A percentile compares a stretch with the other conserved stretches of the same genome.
phyloP scores from a whole-genome alignment of 163 green algal species.

The Chlamydomonas reinhardtii region DNA sequence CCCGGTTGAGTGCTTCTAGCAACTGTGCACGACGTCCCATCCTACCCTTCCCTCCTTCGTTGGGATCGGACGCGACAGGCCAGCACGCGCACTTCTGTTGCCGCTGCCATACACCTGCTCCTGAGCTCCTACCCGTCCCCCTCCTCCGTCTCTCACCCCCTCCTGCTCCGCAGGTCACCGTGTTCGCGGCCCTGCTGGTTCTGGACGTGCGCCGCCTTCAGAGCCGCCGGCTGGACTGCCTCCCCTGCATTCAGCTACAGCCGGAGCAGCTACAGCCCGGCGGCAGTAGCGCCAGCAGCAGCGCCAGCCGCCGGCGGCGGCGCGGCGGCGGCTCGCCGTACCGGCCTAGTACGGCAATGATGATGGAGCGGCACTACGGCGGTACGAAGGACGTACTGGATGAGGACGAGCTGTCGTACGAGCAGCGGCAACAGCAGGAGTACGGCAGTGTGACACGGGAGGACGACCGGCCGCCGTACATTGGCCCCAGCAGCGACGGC shows the following conservation, averaged over 20 bases:
- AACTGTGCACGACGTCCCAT: too few relatives aligned
- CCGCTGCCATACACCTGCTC: too few relatives aligned
- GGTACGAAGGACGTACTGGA: neutral
- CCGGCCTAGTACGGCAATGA: neutral
- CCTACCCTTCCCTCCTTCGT: too few relatives aligned
- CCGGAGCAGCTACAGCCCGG: neutral
- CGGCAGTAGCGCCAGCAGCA: neutral
- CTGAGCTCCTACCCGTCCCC: too few relatives aligned
- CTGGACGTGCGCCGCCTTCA: conserved; percentile 80
- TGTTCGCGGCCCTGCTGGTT: conserved; percentile 87
- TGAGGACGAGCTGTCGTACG: neutral
- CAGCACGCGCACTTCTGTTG: too few relatives aligned
- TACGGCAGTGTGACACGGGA: conserved; percentile 23
- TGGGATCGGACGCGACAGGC: too few relatives aligned
- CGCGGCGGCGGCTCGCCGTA: neutral
- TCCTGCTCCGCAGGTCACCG: conserved; percentile 78
- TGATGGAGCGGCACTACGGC: too few relatives aligned
- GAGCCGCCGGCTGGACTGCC: conserved; percentile 74
- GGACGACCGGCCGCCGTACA: conserved; percentile 33
- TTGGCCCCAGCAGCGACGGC: conserved; percentile 3
- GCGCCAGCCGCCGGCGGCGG: too few relatives aligned
- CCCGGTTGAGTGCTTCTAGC: too few relatives aligned
- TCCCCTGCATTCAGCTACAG: conserved; percentile 58
- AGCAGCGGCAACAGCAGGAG: too few relatives aligned
- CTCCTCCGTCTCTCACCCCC: too few relatives aligned